phyloP scores from a whole-genome alignment of 2,329 filamentous ascomycete species.

The Eurotiales sp. region DNA sequence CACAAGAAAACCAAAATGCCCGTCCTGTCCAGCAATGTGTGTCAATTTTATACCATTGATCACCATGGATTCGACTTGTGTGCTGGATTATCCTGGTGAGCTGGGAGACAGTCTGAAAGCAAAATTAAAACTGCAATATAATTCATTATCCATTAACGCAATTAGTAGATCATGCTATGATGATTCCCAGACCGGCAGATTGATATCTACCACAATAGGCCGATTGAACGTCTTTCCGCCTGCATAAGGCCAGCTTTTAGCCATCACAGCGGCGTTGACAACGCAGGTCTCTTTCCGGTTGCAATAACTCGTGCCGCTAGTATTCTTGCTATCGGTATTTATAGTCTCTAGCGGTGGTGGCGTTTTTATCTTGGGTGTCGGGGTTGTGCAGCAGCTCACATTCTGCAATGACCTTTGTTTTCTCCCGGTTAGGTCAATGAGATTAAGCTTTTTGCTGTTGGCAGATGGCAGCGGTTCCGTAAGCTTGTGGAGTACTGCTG shows the following conservation, averaged over 20 bases:
- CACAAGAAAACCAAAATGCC: too few relatives aligned
- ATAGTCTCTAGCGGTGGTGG: conserved; percentile 1
- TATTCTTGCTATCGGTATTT: conserved; percentile 10
- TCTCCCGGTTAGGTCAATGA: conserved; percentile 51
- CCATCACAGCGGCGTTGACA: conserved; percentile 74
- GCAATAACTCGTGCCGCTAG: conserved; percentile 17
- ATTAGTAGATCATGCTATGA: background rate
- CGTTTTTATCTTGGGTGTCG: too few relatives aligned
- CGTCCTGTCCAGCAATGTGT: too few relatives aligned
- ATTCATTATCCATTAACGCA: too few relatives aligned
- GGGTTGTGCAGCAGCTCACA: conserved; percentile 11
- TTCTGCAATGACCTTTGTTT: conserved; percentile 33
- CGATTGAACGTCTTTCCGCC: conserved; percentile 66
- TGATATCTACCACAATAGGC: conserved; percentile 78
- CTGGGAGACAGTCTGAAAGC: too few relatives aligned
- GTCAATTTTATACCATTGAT: too few relatives aligned
- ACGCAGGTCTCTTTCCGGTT: conserved; percentile 62
- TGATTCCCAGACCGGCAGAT: conserved; percentile 58
- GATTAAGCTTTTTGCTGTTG: conserved; percentile 52
- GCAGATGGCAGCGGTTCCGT: conserved; percentile 33
- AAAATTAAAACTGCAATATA: too few relatives aligned
- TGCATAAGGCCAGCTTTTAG: conserved; percentile 60
- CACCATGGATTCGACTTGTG: too few relatives aligned
- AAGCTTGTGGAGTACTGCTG: background rate
- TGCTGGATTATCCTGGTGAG: too few relatives aligned